A percentile compares a stretch with the other conserved stretches of the same genome.
Conservation (phyloP, 2,329 filamentous ascomycete species). For the Hymenoscyphus salicellus region DNA sequence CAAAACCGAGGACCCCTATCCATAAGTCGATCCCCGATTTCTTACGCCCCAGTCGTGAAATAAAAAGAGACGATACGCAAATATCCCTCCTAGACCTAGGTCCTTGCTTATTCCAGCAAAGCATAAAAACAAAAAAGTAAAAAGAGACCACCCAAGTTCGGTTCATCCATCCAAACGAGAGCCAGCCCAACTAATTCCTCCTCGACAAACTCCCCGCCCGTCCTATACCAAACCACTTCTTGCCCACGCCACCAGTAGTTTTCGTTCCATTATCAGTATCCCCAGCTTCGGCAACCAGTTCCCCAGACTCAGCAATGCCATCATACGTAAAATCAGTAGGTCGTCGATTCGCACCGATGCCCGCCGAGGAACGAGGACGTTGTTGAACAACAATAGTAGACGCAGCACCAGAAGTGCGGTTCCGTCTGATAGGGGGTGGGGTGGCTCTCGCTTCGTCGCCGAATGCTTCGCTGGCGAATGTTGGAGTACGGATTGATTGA, state of each 20-base stretch:
- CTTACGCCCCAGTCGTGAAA: too few relatives aligned
- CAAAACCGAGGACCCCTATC: too few relatives aligned
- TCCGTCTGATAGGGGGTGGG: conserved; percentile 31
- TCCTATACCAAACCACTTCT: conserved; percentile 17
- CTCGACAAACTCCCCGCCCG: background rate
- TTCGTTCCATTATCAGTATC: background rate
- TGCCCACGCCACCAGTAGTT: background rate
- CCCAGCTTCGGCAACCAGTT: background rate
- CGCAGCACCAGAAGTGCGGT: conserved; percentile 8
- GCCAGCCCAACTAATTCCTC: background rate
- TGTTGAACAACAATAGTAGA: background rate
- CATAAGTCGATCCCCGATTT: too few relatives aligned
- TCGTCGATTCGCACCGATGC: conserved; percentile 9
- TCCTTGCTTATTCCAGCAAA: too few relatives aligned
- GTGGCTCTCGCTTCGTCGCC: conserved; percentile 27
- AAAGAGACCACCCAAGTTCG: too few relatives aligned
- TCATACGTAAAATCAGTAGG: background rate
- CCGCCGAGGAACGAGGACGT: conserved; percentile 23
- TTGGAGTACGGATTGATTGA: background rate
- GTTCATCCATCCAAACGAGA: background rate
- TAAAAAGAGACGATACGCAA: too few relatives aligned
- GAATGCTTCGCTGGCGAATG: conserved; percentile 1
- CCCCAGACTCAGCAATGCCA: background rate
- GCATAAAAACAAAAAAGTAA: too few relatives aligned
- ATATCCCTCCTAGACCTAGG: too few relatives aligned